Percentiles rank a stretch among this genome's conserved stretches.
Conservation (phyloP, 371 early-diverging fungal genomes). For the Apophysomyces trapeziformis region DNA sequence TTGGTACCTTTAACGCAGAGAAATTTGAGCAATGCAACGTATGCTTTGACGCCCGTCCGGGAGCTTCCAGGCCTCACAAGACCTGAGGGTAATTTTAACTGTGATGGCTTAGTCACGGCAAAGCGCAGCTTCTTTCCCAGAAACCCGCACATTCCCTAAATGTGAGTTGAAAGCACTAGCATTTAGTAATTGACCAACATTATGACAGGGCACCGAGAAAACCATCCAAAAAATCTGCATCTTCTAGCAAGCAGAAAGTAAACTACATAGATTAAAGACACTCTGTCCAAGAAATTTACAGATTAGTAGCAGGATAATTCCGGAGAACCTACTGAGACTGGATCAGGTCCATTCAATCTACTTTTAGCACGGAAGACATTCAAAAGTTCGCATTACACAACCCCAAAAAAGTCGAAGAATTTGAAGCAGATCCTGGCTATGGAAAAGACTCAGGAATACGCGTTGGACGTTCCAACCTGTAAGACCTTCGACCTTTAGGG, state of each 20-base stretch:
- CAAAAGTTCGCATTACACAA: slow-evolving; percentile 68
- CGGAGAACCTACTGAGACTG: background rate
- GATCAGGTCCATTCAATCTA: slow-evolving; percentile 38
- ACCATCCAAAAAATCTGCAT: slow-evolving; percentile 10
- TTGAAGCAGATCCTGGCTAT: slow-evolving; percentile 78
- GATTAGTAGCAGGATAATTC: background rate
- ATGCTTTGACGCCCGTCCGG: no score
- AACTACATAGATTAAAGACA: background rate
- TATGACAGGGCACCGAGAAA: slow-evolving; percentile 24
- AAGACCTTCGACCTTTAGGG: slow-evolving; percentile 4
- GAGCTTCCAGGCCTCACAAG: no score
- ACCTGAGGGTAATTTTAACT: no score
- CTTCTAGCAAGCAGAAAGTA: slow-evolving; percentile 12
- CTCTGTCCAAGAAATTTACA: background rate
- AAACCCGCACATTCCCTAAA: background rate
- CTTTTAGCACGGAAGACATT: slow-evolving; percentile 59
- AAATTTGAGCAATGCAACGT: no score
- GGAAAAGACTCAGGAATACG: slow-evolving; percentile 69
- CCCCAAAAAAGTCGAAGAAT: slow-evolving; percentile 73
- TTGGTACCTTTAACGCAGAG: no score
- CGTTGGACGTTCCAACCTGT: slow-evolving; percentile 76
- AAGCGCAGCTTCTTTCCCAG: no score
- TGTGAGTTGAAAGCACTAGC: background rate
- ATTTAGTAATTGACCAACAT: background rate
- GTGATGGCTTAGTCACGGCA: no score